A percentile compares a stretch with the other conserved stretches of the same genome.
Conservation (phyloP, 805 yeast genomes). For the Wickerhamiella qilinensis region DNA sequence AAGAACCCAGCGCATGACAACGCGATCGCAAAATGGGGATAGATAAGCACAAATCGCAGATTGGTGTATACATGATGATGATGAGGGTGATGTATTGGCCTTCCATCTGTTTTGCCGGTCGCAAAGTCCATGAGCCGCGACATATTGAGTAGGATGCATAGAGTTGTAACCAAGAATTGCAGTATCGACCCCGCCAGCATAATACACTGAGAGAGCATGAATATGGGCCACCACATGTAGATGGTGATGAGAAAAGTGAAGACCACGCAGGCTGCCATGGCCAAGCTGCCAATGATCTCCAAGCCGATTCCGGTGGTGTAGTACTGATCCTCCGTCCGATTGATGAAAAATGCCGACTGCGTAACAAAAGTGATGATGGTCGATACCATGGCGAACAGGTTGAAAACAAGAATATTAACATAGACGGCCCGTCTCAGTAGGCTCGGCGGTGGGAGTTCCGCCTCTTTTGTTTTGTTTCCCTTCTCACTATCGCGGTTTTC, state of each 20-base stretch:
- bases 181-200: conserved; percentile 12
- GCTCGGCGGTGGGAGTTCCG: neutral
- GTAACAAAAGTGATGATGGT: conserved; percentile 3
- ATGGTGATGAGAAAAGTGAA: conserved; percentile 4
- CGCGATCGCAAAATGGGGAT: conserved; percentile 14
- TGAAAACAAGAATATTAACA: neutral
- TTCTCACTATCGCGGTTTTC: neutral
- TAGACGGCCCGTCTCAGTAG: neutral
- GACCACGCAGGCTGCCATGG: neutral
- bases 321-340: neutral
- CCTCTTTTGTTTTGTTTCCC: neutral
- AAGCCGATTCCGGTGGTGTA: neutral
- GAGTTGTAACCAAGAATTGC: conserved; percentile 12
- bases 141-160: conserved; percentile 13
- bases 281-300: neutral
- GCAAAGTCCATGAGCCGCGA: conserved; percentile 1
- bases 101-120: neutral
- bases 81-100: neutral
- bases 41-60: conserved; percentile 6
- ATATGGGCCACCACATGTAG: conserved; percentile 9
- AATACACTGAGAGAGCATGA: conserved; percentile 15
- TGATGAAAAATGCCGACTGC: neutral
- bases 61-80: neutral
- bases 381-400: conserved; percentile 2
- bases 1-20: conserved; percentile 14